phyloP scores from a whole-genome alignment of 176 grass and related monocot genomes.

The Cenchrus fungigraminus region DNA sequence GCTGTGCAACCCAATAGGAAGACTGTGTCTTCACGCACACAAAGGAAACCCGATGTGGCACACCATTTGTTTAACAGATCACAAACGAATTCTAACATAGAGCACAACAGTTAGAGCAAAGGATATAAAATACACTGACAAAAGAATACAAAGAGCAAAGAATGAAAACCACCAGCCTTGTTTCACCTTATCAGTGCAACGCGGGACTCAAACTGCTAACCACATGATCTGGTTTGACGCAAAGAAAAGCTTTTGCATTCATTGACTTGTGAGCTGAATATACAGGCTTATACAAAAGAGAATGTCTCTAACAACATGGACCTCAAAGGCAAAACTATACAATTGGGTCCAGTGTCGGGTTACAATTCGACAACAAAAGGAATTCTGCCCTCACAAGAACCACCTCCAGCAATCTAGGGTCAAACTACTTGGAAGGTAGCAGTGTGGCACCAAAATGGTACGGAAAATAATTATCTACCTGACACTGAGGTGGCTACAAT shows the following conservation, averaged over 20 bases:
- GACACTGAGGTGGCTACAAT: constrained; percentile 51
- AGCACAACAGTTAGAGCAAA: background rate
- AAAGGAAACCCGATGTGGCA: constrained; percentile 1
- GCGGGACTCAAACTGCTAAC: background rate
- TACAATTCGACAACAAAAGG: constrained; percentile 40
- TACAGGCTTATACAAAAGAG: constrained; percentile 50
- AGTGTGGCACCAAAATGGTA: constrained; percentile 43
- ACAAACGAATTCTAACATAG: background rate
- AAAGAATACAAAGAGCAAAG: background rate
- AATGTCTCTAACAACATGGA: constrained; percentile 45
- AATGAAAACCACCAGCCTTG: background rate
- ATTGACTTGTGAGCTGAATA: constrained; percentile 47
- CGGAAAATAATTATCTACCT: constrained; percentile 57
- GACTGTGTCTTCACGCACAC: background rate
- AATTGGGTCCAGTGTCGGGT: constrained; percentile 44
- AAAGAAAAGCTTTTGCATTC: constrained; percentile 45
- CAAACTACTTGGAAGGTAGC: constrained; percentile 38
- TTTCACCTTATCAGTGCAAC: background rate
- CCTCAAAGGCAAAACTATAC: constrained; percentile 49
- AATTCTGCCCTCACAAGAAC: constrained; percentile 38
- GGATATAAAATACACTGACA: background rate
- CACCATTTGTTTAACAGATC: background rate
- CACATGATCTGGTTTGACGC: background rate
- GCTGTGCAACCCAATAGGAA: background rate
- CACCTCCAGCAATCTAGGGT: constrained; percentile 40